Evolutionary conservation across 2,329 filamentous ascomycete species (phyloP).

Genomic region (Pseudogymnoascus sp.): DNA sequence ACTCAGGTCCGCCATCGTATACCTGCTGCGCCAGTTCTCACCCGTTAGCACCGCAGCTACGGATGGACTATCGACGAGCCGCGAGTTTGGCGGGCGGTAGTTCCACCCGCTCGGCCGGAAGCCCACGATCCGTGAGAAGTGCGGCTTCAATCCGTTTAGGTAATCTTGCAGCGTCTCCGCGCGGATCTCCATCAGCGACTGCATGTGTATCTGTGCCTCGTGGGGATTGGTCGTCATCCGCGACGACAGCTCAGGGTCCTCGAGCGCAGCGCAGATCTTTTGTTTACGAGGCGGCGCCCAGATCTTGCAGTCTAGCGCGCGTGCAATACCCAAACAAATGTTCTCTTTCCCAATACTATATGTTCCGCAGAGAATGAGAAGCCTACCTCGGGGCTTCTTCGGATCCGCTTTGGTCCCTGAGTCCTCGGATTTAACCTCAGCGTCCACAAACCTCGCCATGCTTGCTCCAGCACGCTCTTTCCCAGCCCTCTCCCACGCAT

Average conservation of each 20-base stretch:
- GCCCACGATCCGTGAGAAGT: conserved; percentile 80
- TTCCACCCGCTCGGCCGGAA: conserved; percentile 94
- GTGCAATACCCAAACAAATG: conserved; percentile 86
- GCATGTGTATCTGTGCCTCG: conserved; percentile 96
- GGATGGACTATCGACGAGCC: conserved; percentile 53
- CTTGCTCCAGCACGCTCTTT: conserved; percentile 44
- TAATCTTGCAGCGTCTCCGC: conserved; percentile 89
- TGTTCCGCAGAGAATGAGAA: conserved; percentile 89
- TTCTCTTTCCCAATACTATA: conserved; percentile 98
- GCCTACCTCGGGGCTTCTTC: conserved; percentile 47
- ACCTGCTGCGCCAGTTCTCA: conserved; percentile 62
- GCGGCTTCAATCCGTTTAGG: conserved; percentile 66
- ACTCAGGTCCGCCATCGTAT: conserved; percentile 61
- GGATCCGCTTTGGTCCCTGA: conserved; percentile 18
- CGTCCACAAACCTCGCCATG: conserved; percentile 53
- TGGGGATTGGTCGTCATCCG: conserved; percentile 72
- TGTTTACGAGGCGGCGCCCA: conserved; percentile 79
- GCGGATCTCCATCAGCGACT: conserved; percentile 87
- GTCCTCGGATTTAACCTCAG: conserved; percentile 18
- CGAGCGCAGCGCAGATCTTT: conserved; percentile 74
- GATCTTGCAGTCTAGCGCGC: conserved; percentile 78
- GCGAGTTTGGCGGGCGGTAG: conserved; percentile 64
- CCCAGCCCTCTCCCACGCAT: conserved; percentile 50
- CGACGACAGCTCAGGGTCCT: conserved; percentile 70
- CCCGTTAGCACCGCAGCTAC: conserved; percentile 59